Conservation (phyloP, 2,329 filamentous ascomycete genomes). For the Calonectria hawksworthii region DNA sequence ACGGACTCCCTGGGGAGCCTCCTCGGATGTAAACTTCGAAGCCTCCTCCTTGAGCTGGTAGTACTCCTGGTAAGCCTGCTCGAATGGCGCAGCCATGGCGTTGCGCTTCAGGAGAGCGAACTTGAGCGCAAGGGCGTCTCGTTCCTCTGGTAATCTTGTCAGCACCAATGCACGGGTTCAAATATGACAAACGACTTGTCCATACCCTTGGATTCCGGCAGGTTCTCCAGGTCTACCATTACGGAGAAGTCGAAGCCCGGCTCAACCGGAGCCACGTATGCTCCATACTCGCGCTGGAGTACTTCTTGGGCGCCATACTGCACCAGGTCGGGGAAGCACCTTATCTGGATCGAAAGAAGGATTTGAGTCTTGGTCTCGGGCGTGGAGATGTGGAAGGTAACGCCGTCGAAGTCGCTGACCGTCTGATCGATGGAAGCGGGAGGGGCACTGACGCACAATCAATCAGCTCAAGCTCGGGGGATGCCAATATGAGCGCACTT, state of each 20-base stretch:
- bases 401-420: constrained; percentile 98
- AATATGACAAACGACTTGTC: background rate
- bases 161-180: constrained; percentile 22
- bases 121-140: constrained; percentile 87
- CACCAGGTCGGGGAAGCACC: constrained; percentile 93
- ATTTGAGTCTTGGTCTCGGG: constrained; percentile 95
- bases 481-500: constrained; percentile 46
- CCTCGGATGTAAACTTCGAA: constrained; percentile 92
- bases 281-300: constrained; percentile 93
- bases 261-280: constrained; percentile 90
- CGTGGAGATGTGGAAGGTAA: constrained; percentile 98
- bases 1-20: constrained; percentile 88
- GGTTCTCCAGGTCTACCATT: constrained; percentile 86
- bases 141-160: constrained; percentile 71
- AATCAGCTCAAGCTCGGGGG: constrained; percentile 51
- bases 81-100: constrained; percentile 98
- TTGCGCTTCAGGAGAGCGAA: constrained; percentile 97
- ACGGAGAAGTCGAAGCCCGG: constrained; percentile 97
- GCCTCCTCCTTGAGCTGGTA: constrained; percentile 88
- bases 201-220: constrained; percentile 83
- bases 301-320: constrained; percentile 94
- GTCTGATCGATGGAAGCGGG: constrained; percentile 96
- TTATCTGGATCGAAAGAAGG: constrained; percentile 92
- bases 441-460: constrained; percentile 74
- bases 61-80: constrained; percentile 95